Evolutionary conservation across 1,284 basidiomycete genomes (phyloP), one percentile per base, ranked within the genome.

Genomic region (Coniferiporia weirii): DNA sequence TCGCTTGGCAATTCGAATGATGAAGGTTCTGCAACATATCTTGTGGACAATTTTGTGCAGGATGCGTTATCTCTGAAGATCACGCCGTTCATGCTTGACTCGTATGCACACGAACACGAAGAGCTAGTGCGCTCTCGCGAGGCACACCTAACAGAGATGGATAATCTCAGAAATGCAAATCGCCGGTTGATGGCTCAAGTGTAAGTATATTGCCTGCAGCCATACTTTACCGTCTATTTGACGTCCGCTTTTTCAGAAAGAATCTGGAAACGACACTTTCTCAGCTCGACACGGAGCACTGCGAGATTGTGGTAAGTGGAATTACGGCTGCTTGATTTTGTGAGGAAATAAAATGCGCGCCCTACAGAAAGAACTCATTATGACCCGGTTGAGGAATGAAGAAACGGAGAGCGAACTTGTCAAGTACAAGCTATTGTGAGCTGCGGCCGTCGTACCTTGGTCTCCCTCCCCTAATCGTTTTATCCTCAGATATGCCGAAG

Each of bases 391-490:
- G 38, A 84, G 87, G 61, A 90, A 91, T 66, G 95, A 98, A 70
- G 93, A 96, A 68, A 78, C 93, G 61, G 95, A 97, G 71, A 82
- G 84, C 57, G 91, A 97, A 70, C 82, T 97, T 9, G 93, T 97
- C 38, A 84, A 89, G 46, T 97, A 95, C 72, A 97, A 96, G 72
- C 75, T 95, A 43, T 72, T 95, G 91, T 93, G 67, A 71, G 91
- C 27, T 78, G 12, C 22, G 49, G 22, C 9, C 45, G 35, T 27
- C 27, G 27, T 27, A 5, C 27, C 2, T 27, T 27, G 27, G 27
- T 27, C 27, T 5, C 2, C 27, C n/a, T 5, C 27, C 5, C 27
- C 27, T 27, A 27, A 27, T 27, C 27, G 15, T 1, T 19, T 48
- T 0, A 47, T 40, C 19, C 54, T 8, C 64, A 94, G 92, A 60